Conservation (phyloP, 306 rosid species). For the Quillaja saponaria region DNA sequence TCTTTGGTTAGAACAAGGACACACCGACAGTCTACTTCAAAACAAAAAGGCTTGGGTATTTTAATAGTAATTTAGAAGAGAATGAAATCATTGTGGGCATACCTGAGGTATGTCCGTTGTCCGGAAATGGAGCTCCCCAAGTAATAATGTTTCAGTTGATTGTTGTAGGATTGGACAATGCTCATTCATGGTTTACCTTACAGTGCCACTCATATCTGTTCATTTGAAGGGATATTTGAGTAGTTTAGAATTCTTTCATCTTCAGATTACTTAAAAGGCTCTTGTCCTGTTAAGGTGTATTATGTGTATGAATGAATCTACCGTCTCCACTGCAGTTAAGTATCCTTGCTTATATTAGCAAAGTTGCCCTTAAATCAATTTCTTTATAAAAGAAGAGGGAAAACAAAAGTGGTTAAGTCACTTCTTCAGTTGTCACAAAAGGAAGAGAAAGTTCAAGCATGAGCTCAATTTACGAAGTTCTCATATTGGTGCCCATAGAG, state of each 20-base stretch:
- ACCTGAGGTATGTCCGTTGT: slow-evolving; percentile 49
- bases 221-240: slow-evolving; percentile 23
- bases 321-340: no score
- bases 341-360: no score
- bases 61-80: slow-evolving; percentile 10
- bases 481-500: background rate
- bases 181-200: slow-evolving; percentile 21
- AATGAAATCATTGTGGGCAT: slow-evolving; percentile 50
- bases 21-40: slow-evolving; percentile 34
- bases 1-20: slow-evolving; percentile 38
- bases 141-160: slow-evolving; percentile 42
- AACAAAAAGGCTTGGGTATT: slow-evolving; percentile 30
- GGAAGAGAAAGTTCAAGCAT: slow-evolving; percentile 28
- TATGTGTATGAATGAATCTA: no score
- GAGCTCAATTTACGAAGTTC: slow-evolving; percentile 8
- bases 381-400: no score
- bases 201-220: slow-evolving; percentile 25
- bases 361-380: no score
- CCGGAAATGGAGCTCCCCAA: slow-evolving; percentile 47
- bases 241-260: slow-evolving; percentile 27
- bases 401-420: slow-evolving; percentile 6
- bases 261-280: slow-evolving; percentile 4
- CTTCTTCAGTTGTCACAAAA: slow-evolving; percentile 19
- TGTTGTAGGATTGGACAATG: slow-evolving; percentile 16
- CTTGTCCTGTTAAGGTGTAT: background rate